Evolutionary conservation across 192 early-diverging fungal species (phyloP).

Genomic region (Borealophlyctis nickersoniae): DNA sequence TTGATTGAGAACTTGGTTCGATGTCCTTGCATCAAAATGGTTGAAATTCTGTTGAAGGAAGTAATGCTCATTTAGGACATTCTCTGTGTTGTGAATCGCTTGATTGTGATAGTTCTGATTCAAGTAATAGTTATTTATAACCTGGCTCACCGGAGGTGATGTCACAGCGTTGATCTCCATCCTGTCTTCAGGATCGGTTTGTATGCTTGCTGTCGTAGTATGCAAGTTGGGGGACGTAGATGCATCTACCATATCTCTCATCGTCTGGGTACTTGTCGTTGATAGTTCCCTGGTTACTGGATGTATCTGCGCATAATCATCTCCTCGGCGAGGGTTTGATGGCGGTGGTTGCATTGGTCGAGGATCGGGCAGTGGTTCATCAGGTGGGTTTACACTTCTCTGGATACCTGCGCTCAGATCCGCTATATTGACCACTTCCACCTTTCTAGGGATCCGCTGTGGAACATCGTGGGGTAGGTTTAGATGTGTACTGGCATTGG

Average conservation of each 20-base stretch:
- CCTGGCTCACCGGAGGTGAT: neutral
- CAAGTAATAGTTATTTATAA: neutral
- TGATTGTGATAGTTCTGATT: neutral
- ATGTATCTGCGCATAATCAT: neutral
- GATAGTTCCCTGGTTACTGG: neutral
- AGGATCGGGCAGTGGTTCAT: neutral
- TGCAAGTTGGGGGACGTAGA: neutral
- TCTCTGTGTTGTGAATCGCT: neutral
- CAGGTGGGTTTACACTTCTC: neutral
- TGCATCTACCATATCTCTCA: neutral
- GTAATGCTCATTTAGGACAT: no score
- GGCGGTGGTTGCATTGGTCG: neutral
- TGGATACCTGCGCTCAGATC: neutral
- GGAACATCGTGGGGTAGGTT: neutral
- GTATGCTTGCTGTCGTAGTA: neutral
- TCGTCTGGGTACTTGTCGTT: neutral
- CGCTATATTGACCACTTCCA: neutral
- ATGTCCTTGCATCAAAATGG: no score
- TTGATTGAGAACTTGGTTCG: no score
- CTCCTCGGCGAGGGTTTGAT: no score
- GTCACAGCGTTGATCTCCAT: neutral
- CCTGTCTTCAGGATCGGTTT: neutral
- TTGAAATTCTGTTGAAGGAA: no score
- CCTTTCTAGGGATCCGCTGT: neutral
- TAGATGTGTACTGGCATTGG: neutral